Base-by-base conservation (phyloP, 2,329 filamentous ascomycete species). In the Neonectria magnoliae region DNA sequence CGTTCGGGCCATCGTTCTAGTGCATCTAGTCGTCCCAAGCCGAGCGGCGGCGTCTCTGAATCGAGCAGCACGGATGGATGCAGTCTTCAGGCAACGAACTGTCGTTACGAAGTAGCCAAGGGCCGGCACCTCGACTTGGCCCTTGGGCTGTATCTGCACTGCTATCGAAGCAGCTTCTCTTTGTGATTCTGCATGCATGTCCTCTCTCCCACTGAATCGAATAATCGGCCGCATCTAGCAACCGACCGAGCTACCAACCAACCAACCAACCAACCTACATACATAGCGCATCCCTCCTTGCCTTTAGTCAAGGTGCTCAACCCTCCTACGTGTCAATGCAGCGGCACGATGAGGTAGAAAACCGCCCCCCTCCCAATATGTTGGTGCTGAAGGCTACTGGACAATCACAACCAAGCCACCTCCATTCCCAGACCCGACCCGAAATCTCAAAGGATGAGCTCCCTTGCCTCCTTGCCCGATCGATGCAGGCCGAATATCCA, bases 311-410 rank as follows among this genome's bases (percentile, higher is more conserved):
- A n/a, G 55, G 44, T 57, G 47, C 29, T 52, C 27, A 51, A 57
- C 54, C 50, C 29, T 57, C 56, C 50, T 65, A 65, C 59, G 63
- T 66, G 63, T 66, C 63, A 62, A 36, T 66, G 60, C 55, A 66
- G 59, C 50, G 44, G 33, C 51, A 25, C 22, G 16, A 33, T 41
- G 29, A 57, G 45, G 48, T 22, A 60, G 55, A 47, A 25, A 48
- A 52, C 45, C 44, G 10, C 14, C 48, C 41, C n/a, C 60, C 55
- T 13, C 60, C 41, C 60, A 42, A 50, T 18, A 31, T 42, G 33
- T 55, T 58, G 47, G 55, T 55, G 51, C 44, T 51, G 25, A 18
- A 11, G 11, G 38, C 7, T 11, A 20, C 51, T 18, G 10, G 25
- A 18, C 55, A 38, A 50, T 38, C 25, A 14, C 55, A 29, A 50